phyloP scores from a whole-genome alignment of 2,329 filamentous ascomycete genomes.

The Stachybotrys elegans region DNA sequence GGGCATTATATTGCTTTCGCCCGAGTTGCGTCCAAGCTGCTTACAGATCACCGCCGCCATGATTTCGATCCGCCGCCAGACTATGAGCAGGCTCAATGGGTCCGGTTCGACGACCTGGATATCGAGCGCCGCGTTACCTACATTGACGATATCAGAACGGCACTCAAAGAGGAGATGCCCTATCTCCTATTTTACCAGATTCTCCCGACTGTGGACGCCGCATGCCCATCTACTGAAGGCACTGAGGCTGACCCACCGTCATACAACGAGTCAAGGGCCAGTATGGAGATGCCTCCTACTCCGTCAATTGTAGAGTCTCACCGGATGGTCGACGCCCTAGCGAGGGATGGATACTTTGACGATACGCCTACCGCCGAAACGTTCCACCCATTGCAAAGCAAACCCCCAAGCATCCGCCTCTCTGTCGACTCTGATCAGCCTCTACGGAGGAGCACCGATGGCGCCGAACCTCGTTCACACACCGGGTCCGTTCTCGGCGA shows the following conservation, averaged over 20 bases:
- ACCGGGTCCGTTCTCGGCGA: constrained; percentile 24
- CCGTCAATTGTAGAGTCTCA: constrained; percentile 12
- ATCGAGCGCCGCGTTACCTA: constrained; percentile 63
- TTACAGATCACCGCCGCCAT: constrained; percentile 55
- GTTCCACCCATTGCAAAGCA: constrained; percentile 19
- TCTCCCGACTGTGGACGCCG: constrained; percentile 73
- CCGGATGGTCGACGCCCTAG: constrained; percentile 10
- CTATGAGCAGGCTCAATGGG: constrained; percentile 74
- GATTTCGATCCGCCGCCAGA: constrained; percentile 55
- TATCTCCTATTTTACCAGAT: constrained; percentile 96
- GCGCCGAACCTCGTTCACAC: constrained; percentile 33
- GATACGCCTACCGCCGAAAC: constrained; percentile 16
- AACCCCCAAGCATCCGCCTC: constrained; percentile 47
- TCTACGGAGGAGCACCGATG: constrained; percentile 41
- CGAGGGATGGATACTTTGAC: constrained; percentile 21
- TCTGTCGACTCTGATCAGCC: constrained; percentile 50
- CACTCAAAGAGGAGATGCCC: constrained; percentile 80
- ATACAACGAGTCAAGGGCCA: constrained; percentile 48
- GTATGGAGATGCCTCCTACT: constrained; percentile 28
- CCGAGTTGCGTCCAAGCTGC: constrained; percentile 60
- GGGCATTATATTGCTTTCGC: constrained; percentile 90
- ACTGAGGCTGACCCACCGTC: constrained; percentile 51
- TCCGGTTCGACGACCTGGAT: constrained; percentile 84
- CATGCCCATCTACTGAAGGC: constrained; percentile 40
- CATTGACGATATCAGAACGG: constrained; percentile 72